Conservation (phyloP, 371 early-diverging fungal genomes). For the Mortierella polycephala region DNA sequence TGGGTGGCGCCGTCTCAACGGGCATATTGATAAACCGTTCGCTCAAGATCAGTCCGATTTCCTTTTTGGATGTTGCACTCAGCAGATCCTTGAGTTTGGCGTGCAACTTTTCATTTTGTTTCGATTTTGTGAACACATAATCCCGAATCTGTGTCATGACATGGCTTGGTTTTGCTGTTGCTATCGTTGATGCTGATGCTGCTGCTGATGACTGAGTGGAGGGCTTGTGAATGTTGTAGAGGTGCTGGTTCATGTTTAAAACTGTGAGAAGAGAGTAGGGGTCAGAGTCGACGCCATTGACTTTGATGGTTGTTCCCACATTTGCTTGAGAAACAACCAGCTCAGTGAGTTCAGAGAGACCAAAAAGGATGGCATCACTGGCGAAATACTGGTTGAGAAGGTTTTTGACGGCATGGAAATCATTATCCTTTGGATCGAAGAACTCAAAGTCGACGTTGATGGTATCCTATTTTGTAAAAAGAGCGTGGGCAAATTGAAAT, state of each 20-base stretch:
- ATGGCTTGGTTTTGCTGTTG: slow-evolving; percentile 59
- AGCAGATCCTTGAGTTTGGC: slow-evolving; percentile 62
- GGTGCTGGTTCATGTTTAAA: slow-evolving; percentile 75
- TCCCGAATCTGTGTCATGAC: slow-evolving; percentile 64
- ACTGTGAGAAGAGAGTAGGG: slow-evolving; percentile 92
- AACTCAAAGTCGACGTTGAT: slow-evolving; percentile 97
- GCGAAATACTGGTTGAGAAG: slow-evolving; percentile 83
- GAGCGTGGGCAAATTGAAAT: not conserved
- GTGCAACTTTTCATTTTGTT: slow-evolving; percentile 60
- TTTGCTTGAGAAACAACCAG: slow-evolving; percentile 81
- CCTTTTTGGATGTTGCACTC: slow-evolving; percentile 46
- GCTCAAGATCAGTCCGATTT: slow-evolving; percentile 82
- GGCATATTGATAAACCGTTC: slow-evolving; percentile 98
- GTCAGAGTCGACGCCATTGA: slow-evolving; percentile 83
- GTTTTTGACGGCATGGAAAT: slow-evolving; percentile 93
- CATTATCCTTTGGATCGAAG: slow-evolving; percentile 86
- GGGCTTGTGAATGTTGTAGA: slow-evolving; percentile 29
- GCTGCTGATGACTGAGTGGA: slow-evolving; percentile 3
- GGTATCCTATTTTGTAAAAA: slow-evolving; percentile 62
- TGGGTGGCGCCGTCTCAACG: slow-evolving; percentile 88
- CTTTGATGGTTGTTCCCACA: slow-evolving; percentile 93
- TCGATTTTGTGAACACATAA: slow-evolving; percentile 76
- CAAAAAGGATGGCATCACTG: slow-evolving; percentile 80
- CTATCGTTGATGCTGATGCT: slow-evolving; percentile 17
- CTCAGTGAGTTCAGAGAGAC: slow-evolving; percentile 84